These are phyloP conservation scores for Aspergillus mulundensis DNA, from an alignment of 495 filamentous ascomycete genomes.

Conservation along the genomic window DNA sequence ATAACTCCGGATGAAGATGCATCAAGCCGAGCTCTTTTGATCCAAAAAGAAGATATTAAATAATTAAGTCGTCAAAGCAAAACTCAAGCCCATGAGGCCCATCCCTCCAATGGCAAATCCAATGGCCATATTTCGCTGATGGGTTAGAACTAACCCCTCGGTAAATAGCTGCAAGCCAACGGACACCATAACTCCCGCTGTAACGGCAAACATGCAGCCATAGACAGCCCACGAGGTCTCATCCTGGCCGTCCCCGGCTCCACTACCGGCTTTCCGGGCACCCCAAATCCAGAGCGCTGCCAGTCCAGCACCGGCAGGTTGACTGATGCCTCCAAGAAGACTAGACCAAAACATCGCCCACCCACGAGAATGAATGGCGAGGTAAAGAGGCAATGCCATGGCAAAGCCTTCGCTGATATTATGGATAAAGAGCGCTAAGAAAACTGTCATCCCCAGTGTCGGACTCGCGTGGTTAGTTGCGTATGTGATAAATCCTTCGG, in stretches of 20 bases:
- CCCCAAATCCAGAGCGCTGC: conserved; percentile 79
- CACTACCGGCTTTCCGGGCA: conserved; percentile 46
- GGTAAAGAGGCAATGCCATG: conserved; percentile 85
- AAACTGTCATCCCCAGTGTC: conserved; percentile 79
- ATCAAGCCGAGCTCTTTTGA: background rate
- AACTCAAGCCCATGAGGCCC: conserved; percentile 80
- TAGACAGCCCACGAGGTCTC: conserved; percentile 69
- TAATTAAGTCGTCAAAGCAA: conserved; percentile 66
- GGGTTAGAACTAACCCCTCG: conserved; percentile 76
- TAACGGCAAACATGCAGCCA: conserved; percentile 83
- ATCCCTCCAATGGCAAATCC: conserved; percentile 86
- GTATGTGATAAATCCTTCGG: conserved; percentile 97
- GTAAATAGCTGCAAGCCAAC: conserved; percentile 87
- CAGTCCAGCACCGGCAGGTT: conserved; percentile 79
- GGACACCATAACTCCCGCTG: conserved; percentile 90
- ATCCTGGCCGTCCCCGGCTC: conserved; percentile 35
- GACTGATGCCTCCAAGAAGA: conserved; percentile 77
- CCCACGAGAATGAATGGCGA: conserved; percentile 70
- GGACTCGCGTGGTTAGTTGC: conserved; percentile 96
- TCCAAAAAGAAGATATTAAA: conserved; percentile 6
- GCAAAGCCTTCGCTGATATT: conserved; percentile 97
- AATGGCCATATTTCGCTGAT: conserved; percentile 75
- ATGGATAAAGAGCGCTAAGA: conserved; percentile 93
- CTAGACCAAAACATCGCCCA: conserved; percentile 82
- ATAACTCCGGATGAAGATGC: conserved; percentile 4